Evolutionary conservation across 2,329 filamentous ascomycete species (phyloP).

Genomic region (Cordyceps tenuipes): DNA sequence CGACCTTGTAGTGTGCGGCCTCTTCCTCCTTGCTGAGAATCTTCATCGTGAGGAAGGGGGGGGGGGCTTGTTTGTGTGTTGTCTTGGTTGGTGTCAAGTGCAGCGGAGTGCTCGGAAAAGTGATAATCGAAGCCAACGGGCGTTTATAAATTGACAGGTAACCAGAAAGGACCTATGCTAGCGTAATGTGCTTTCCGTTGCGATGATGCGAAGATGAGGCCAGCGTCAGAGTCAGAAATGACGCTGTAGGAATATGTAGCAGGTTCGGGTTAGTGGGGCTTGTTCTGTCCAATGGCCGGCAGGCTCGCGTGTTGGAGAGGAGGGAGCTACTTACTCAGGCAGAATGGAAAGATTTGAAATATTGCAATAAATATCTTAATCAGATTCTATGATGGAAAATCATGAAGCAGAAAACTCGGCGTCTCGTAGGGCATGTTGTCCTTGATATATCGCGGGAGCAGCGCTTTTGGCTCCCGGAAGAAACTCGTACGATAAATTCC

Average conservation of each 20-base stretch:
- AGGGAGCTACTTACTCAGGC: neutral
- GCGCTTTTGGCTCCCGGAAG: neutral
- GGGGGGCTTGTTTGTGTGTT: neutral
- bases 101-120: neutral
- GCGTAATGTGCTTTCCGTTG: neutral
- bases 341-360: neutral
- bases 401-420: neutral
- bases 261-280: conserved; percentile 2
- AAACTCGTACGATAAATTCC: conserved; percentile 11
- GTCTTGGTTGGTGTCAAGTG: neutral
- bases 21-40: conserved; percentile 92
- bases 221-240: neutral
- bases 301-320: neutral
- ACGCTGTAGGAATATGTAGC: neutral
- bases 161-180: neutral
- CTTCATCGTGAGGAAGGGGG: conserved; percentile 70
- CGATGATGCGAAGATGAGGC: neutral
- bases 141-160: neutral
- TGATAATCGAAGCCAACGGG: neutral
- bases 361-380: neutral
- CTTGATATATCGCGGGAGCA: conserved; percentile 1
- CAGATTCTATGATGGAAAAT: neutral
- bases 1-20: conserved; percentile 70
- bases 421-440: neutral
- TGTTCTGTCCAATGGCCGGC: neutral